Evolutionary conservation across 371 early-diverging fungal genomes (phyloP).

Genomic region (Thermomucor indicae-seudaticae): DNA sequence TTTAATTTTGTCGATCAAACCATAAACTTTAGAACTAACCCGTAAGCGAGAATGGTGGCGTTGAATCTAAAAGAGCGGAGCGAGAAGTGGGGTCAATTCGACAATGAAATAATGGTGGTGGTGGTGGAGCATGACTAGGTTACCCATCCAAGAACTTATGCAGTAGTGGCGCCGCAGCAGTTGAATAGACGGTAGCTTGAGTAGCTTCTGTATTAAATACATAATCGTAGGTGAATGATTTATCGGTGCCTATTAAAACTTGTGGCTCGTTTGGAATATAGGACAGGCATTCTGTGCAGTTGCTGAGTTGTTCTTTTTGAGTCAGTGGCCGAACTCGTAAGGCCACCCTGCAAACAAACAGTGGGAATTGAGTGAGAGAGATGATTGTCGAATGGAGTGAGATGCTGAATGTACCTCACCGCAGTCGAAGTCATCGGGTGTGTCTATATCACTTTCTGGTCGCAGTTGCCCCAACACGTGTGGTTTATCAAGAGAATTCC

Average conservation of each 20-base stretch:
- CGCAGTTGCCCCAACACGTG: constrained; percentile 2
- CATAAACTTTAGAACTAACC: constrained; percentile 38
- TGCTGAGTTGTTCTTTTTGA: constrained; percentile 70
- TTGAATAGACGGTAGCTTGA: constrained; percentile 73
- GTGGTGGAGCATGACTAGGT: not conserved
- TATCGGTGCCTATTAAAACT: constrained; percentile 63
- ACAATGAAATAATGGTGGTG: not conserved
- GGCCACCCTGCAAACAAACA: constrained; percentile 52
- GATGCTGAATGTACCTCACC: constrained; percentile 22
- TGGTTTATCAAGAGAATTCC: constrained; percentile 1
- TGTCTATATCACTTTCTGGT: constrained; percentile 1
- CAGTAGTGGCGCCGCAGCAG: constrained; percentile 67
- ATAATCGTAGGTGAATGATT: constrained; percentile 84
- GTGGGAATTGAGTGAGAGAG: not conserved
- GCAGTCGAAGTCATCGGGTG: constrained; percentile 20
- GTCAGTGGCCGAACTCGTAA: constrained; percentile 79
- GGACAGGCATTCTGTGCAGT: constrained; percentile 67
- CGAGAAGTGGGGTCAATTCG: constrained; percentile 94
- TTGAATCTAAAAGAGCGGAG: constrained; percentile 30
- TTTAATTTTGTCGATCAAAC: constrained; percentile 1
- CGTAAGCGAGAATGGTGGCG: constrained; percentile 26
- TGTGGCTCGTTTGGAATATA: constrained; percentile 63
- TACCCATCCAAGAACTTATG: constrained; percentile 89
- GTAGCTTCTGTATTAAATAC: constrained; percentile 70
- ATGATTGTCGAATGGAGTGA: not conserved